phyloP scores from a whole-genome alignment of 768 basidiomycete genomes.

The Amanita thiersii region DNA sequence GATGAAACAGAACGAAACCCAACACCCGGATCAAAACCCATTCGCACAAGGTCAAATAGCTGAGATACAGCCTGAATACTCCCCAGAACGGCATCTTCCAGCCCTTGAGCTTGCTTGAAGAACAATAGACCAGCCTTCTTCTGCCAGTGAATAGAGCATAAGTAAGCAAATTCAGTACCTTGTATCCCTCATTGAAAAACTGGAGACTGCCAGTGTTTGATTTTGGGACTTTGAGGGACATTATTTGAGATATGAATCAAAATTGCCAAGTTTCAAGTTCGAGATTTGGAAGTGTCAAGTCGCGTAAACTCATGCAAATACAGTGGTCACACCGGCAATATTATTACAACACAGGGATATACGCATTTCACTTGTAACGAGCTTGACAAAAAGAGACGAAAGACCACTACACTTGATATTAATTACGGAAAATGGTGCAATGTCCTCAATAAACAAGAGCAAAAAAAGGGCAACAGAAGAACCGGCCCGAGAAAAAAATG shows the following conservation, averaged over 20 bases:
- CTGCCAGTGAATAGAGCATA: too few species aligned
- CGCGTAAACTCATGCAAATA: not conserved
- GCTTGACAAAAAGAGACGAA: too few species aligned
- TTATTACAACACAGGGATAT: too few species aligned
- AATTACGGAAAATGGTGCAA: too few species aligned
- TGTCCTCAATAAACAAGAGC: too few species aligned
- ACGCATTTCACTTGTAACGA: too few species aligned
- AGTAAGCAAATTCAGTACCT: conserved; percentile 50
- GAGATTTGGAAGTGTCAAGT: not conserved
- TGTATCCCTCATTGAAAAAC: conserved; percentile 97
- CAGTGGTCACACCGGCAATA: not conserved
- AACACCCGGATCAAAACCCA: conserved; percentile 96
- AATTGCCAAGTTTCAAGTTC: not conserved
- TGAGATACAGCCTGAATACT: conserved; percentile 97
- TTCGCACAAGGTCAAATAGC: conserved; percentile 89
- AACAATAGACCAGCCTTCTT: not conserved
- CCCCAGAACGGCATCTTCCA: conserved; percentile 95
- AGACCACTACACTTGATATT: too few species aligned
- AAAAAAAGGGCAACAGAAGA: too few species aligned
- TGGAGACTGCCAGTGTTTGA: conserved; percentile 77
- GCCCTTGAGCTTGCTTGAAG: conserved; percentile 62
- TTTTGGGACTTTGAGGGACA: conserved; percentile 95
- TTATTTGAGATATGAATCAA: conserved; percentile 23
- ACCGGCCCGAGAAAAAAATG: too few species aligned
- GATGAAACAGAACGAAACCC: conserved; percentile 21